These are phyloP conservation scores for Clavispora fructus DNA, from an alignment of 805 yeast species.

Conservation along the genomic window DNA sequence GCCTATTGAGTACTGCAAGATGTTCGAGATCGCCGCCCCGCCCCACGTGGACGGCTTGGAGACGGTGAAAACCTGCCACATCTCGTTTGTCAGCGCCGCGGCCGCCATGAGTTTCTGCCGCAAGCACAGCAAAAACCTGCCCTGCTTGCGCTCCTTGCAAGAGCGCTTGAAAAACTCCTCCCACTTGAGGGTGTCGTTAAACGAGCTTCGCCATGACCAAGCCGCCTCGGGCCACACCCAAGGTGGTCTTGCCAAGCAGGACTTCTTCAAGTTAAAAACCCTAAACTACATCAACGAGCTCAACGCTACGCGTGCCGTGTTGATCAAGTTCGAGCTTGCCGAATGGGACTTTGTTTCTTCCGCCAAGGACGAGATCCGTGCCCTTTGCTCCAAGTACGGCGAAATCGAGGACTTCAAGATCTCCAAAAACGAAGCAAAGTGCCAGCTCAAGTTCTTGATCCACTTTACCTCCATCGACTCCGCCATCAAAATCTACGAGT, in stretches of 20 bases:
- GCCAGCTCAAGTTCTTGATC: constrained; percentile 14
- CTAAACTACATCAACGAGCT: constrained; percentile 36
- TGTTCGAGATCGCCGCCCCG: constrained; percentile 30
- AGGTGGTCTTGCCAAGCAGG: constrained; percentile 17
- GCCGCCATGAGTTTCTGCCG: constrained; percentile 28
- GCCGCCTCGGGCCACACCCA: neutral
- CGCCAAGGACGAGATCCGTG: constrained; percentile 18
- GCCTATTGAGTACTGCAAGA: constrained; percentile 56
- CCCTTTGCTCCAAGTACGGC: constrained; percentile 37
- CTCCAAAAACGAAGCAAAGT: constrained; percentile 2
- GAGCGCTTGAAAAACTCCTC: constrained; percentile 20
- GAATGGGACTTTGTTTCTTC: constrained; percentile 8
- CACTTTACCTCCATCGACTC: constrained; percentile 44
- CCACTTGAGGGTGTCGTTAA: constrained; percentile 24
- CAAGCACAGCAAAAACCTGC: constrained; percentile 24
- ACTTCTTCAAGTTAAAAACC: constrained; percentile 35
- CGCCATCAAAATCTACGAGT: constrained; percentile 42
- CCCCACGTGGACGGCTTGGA: constrained; percentile 20
- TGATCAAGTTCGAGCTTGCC: constrained; percentile 10
- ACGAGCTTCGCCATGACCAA: constrained; percentile 14
- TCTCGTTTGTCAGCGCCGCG: constrained; percentile 33
- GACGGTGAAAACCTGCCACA: constrained; percentile 25
- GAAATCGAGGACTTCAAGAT: constrained; percentile 33
- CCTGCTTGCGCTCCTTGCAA: constrained; percentile 21
- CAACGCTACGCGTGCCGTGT: constrained; percentile 33